Evolutionary conservation across 176 grass and related monocot genomes (phyloP).

Genomic region (Triticum urartu): DNA sequence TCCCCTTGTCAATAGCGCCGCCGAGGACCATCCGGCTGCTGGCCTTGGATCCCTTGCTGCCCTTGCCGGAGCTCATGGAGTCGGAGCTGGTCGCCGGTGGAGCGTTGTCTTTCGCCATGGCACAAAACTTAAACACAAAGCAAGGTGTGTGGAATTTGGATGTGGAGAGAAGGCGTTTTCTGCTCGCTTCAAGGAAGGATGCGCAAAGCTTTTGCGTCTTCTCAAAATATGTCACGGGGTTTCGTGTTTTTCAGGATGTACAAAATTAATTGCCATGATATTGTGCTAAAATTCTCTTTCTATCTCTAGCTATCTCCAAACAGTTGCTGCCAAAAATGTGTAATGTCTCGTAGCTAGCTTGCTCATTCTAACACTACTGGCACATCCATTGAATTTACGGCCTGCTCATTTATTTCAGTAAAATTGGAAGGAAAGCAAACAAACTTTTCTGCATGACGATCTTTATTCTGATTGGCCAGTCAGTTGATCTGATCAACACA

Average conservation of each 20-base stretch:
- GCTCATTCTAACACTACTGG: background rate
- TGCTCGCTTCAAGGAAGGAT: background rate
- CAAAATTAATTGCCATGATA: background rate
- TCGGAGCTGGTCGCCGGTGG: background rate
- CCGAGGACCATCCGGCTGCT: background rate
- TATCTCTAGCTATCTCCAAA: background rate
- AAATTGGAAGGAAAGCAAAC: background rate
- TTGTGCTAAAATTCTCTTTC: background rate
- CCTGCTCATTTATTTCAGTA: background rate
- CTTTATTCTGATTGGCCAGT: background rate
- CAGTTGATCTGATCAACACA: background rate
- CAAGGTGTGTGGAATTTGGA: background rate
- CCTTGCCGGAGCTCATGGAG: slow-evolving; percentile 8
- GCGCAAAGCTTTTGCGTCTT: background rate
- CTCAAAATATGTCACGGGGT: background rate
- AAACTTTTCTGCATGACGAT: background rate
- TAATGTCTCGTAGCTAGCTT: slow-evolving; percentile 8
- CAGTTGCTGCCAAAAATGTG: background rate
- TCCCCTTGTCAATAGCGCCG: background rate
- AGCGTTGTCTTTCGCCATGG: background rate
- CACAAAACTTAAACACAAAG: background rate
- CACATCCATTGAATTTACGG: background rate
- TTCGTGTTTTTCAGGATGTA: background rate
- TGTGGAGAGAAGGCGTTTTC: background rate
- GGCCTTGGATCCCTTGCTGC: background rate